Base-by-base conservation (phyloP, 345 rosid genomes). In the Theobroma cacao region DNA sequence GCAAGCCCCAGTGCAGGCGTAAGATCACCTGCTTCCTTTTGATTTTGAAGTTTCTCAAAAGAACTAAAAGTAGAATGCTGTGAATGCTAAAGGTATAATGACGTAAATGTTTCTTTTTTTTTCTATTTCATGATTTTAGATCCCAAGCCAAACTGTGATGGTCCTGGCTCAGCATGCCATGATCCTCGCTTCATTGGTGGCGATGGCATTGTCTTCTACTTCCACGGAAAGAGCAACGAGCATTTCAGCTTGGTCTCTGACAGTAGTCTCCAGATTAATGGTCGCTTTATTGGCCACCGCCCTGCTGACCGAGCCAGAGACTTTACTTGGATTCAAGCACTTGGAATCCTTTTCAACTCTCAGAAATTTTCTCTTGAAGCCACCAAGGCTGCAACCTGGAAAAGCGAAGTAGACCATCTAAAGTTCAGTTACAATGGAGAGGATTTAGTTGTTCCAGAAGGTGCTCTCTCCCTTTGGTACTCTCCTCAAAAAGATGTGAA, bases 361-460 rank as follows among this genome's bases (percentile, higher is more conserved):
- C 77, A 85, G 43, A 80, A 78, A 11, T 90, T 91, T 82, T 87
- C 97, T 30, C 83, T 91, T 0, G 92, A 93, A 80, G 95, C 95
- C 36, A 77, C 82, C 0, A 76, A 68, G 80, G 78, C 89, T 26
- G 84, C 85, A 17, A 66, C 72, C 24, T 91, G 97, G 95, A 80
- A 89, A 75, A 40, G 61, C 13, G 85, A 91, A n/a, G 22, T 77
- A 1, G 93, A 93, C 78, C 91, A 88, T 79, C 84, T 93, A 26
- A 91, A 75, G 64, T 83, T 93, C 82, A 45, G 81, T 28, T 87
- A 81, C 74, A 81, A 87, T 43, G 89, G 89, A 24, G 78, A 87
- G 69, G 88, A 85, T 1, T 3, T 88, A 3, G 79, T 75, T 55
- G 64, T 91, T 50, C 87, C 88, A 0, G 91, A 90, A 86, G 91